Evolutionary conservation across 2,329 filamentous ascomycete genomes (phyloP).

Genomic region (Colletotrichum plurivorum): DNA sequence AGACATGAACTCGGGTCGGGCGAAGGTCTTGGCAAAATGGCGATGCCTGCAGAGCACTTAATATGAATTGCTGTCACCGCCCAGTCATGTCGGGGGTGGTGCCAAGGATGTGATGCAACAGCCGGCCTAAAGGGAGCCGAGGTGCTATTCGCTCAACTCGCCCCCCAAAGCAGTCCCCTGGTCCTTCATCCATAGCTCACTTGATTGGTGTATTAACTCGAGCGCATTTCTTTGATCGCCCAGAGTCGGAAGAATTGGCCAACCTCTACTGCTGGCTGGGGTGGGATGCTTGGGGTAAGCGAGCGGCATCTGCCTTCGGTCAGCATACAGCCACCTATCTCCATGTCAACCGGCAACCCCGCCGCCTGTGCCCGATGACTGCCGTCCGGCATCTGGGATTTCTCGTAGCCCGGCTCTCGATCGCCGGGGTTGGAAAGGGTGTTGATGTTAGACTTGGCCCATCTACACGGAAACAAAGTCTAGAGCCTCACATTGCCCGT

Average conservation of each 20-base stretch:
- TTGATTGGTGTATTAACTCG: constrained; percentile 37
- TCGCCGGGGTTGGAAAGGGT: not conserved
- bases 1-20: not conserved
- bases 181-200: not conserved
- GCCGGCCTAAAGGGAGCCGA: constrained; percentile 20
- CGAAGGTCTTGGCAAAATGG: constrained; percentile 32
- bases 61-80: constrained; percentile 16
- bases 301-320: not conserved
- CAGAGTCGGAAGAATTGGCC: not conserved
- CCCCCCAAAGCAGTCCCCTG: not conserved
- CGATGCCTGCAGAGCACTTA: constrained; percentile 25
- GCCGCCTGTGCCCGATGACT: constrained; percentile 2
- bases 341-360: not conserved
- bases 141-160: not conserved
- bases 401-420: no score
- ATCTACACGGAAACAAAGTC: no score
- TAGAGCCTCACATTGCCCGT: not conserved
- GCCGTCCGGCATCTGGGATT: constrained; percentile 9
- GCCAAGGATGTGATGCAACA: constrained; percentile 26
- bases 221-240: not conserved
- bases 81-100: not conserved
- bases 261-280: not conserved
- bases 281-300: not conserved
- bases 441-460: no score
- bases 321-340: not conserved